Conservation (phyloP, 768 basidiomycete genomes). For the Harrya chromipes region DNA sequence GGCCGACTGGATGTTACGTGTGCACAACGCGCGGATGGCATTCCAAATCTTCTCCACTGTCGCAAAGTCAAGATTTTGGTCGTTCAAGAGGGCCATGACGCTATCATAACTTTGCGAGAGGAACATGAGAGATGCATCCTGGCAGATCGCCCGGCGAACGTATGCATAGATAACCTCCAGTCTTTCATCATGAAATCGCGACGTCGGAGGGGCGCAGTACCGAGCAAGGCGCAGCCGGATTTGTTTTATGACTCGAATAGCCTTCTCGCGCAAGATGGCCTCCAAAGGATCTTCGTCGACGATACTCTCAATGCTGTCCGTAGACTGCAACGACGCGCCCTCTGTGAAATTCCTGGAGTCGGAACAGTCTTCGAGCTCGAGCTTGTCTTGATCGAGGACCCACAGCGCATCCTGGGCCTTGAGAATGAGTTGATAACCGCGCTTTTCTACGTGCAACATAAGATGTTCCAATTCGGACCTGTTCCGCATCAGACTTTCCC, state of each 20-base stretch:
- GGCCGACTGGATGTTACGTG: constrained; percentile 30
- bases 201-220: constrained; percentile 31
- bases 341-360: constrained; percentile 12
- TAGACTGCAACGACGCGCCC: constrained; percentile 8
- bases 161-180: constrained; percentile 34
- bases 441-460: constrained; percentile 31
- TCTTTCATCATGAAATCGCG: constrained; percentile 34
- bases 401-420: constrained; percentile 34
- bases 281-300: constrained; percentile 33
- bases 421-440: constrained; percentile 36
- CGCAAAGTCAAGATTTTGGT: constrained; percentile 28
- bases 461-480: constrained; percentile 30
- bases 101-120: constrained; percentile 33
- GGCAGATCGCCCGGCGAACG: constrained; percentile 37
- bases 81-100: constrained; percentile 29
- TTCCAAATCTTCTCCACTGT: constrained; percentile 36
- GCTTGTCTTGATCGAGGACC: constrained; percentile 30
- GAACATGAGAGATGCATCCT: constrained; percentile 37
- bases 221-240: constrained; percentile 33
- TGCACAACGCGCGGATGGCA: constrained; percentile 23
- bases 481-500: constrained; percentile 33
- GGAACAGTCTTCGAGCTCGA: constrained; percentile 22
- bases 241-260: constrained; percentile 29
- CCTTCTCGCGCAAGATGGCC: constrained; percentile 33
- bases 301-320: background rate